phyloP scores from a whole-genome alignment of 31 red algal genomes.

The Odonthalia washingtoniensis region DNA sequence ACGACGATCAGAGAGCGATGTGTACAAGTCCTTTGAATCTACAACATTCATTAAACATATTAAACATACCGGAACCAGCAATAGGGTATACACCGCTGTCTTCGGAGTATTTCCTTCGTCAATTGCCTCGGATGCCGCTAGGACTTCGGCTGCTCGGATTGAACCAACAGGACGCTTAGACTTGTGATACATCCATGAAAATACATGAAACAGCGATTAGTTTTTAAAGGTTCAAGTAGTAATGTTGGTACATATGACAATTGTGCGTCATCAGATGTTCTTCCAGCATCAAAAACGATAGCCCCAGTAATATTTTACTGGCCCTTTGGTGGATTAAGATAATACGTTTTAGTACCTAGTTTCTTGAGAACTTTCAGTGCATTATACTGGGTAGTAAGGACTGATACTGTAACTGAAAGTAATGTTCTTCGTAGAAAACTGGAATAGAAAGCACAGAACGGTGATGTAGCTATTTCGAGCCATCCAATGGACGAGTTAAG shows the following conservation, averaged over 20 bases:
- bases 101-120: not conserved
- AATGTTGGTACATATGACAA: not conserved
- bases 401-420: not conserved
- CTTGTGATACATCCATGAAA: not conserved
- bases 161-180: not conserved
- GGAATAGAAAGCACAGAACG: not conserved
- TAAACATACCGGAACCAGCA: too few relatives aligned
- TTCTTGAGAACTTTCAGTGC: not conserved
- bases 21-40: not conserved
- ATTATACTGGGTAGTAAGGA: not conserved
- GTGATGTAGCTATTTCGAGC: not conserved
- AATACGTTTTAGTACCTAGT: not conserved
- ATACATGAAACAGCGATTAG: not conserved
- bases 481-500: not conserved
- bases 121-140: slow-evolving; percentile 2
- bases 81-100: not conserved
- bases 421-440: not conserved
- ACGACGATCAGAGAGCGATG: not conserved
- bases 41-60: not conserved
- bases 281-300: not conserved
- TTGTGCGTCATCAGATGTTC: not conserved
- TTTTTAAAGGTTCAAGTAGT: not conserved
- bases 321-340: not conserved
- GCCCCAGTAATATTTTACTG: not conserved
- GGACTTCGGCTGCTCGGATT: not conserved